Evolutionary conservation across 176 grass and related monocot genomes (phyloP).

Genomic region (Eremochloa ophiuroides): DNA sequence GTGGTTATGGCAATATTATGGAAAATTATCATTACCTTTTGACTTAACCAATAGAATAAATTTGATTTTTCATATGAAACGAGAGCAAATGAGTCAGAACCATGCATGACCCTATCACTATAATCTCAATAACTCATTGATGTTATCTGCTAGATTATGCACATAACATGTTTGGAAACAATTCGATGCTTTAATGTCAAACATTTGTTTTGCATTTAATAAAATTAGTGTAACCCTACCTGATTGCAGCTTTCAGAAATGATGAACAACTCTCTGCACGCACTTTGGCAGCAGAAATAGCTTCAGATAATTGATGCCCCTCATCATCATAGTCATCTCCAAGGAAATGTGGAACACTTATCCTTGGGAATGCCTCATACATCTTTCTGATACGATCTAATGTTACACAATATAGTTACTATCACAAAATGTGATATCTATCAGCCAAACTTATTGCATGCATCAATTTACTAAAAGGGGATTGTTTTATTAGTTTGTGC

Average conservation of each 20-base stretch:
- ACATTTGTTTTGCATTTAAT: slow-evolving; percentile 12
- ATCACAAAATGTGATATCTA: slow-evolving; percentile 33
- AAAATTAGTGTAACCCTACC: slow-evolving; percentile 39
- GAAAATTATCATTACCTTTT: neutral
- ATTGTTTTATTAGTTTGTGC: slow-evolving; percentile 17
- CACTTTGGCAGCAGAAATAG: slow-evolving; percentile 80
- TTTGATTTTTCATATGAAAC: neutral
- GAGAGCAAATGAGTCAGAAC: slow-evolving; percentile 17
- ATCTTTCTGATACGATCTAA: slow-evolving; percentile 80
- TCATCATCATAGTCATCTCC: slow-evolving; percentile 78
- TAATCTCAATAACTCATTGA: neutral
- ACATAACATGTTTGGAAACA: slow-evolving; percentile 11
- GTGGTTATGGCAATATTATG: neutral
- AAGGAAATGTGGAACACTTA: slow-evolving; percentile 67
- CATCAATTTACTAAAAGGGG: neutral
- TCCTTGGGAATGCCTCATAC: slow-evolving; percentile 83
- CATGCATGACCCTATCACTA: slow-evolving; percentile 11
- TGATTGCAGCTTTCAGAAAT: slow-evolving; percentile 86
- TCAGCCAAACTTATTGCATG: slow-evolving; percentile 4
- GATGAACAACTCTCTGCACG: slow-evolving; percentile 86
- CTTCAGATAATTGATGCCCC: slow-evolving; percentile 81
- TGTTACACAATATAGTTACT: slow-evolving; percentile 45
- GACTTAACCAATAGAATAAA: neutral
- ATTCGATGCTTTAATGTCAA: neutral
- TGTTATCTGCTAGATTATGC: slow-evolving; percentile 10